Evolutionary conservation across 192 early-diverging fungal genomes (phyloP), one percentile per base, ranked within the genome.

Genomic region (Dimargaris xerosporica): DNA sequence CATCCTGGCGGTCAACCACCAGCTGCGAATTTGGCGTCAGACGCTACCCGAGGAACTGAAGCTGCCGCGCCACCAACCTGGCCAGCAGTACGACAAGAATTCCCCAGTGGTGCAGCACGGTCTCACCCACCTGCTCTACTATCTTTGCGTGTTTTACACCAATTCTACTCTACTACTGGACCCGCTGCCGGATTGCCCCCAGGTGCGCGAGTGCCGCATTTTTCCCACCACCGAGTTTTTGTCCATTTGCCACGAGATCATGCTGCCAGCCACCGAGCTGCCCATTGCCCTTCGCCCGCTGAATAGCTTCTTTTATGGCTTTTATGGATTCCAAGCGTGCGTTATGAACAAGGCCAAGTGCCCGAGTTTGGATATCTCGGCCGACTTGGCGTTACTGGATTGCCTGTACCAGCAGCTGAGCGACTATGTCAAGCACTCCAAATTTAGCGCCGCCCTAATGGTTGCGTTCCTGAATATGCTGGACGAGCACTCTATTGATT

Each of bases 291-390:
- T 42, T 16, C 56, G 56, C 17, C 56, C 56, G 34, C 56, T 59
- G 31, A 59, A 59, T 34, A 39, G 56, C 31, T 59, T 42, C 23
- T 59, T 42, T 41, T 59, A 59, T 17, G 56, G 17, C 2, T 59
- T n/a, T 23, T 42, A n/a, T 39, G 56, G 56, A 17, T 23, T 59
- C 15, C 56, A 39, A 17, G 41, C 41, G 23, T 42, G 56, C 41
- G 3, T 59, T 5, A 16, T n/a, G 29, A 42, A 59, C 56, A 7
- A 19, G 41, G 56, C 56, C 5, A 3, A 3, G 23, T 16, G 17
- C 39, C 19, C 11, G 7, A 6, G 19, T 7, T n/a, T 51, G 13
- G 21, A 51, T 7, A 21, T n/a, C 10, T 6, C 11, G 19, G 13
- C 6, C 50, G 6, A 13, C 19, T 6, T 51, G 6, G 5, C 10